Evolutionary conservation across 2,329 filamentous ascomycete genomes (phyloP), one percentile per base, ranked within the genome.

Genomic region (Gnomoniopsis smithogilvyi): DNA sequence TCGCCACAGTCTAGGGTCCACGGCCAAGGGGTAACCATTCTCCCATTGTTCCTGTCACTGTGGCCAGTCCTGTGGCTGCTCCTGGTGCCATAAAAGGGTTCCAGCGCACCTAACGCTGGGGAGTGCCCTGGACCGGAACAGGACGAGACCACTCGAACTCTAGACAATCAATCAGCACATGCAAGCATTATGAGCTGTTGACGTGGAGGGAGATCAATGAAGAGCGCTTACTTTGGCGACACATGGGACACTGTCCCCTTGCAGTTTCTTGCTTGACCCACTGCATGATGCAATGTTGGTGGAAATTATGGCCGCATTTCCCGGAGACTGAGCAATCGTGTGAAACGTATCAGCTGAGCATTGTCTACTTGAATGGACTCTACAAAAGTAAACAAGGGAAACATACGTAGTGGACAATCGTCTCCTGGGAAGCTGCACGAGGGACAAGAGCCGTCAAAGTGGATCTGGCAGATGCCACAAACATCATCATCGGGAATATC

Each of bases 341-440:
- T 11, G 51, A 24, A 12, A 14, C 15, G 58, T 19, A 61, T 57
- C 54, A 62, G 51, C 51, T 62, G 55, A 22, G 34, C 51, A 43
- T 22, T 11, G 51, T 26, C 49, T n/a, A n/a, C 24, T 26, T 17
- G 46, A 45, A 34, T 14, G 54, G 33, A 51, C 17, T 22, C 11
- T 61, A 7, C 11, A 12, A 21, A 54, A 49, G 17, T 19, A 53
- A 15, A 24, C 55, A 62, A 34, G n/a, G 21, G 2, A 22, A 47
- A 79, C 88, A 73, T 78, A 97, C 94, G 81, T 61, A 99, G 81
- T 60, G 90, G 90, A 76, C 95, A 99, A 71, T 97, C 93, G 69
- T 99, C 95, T 59, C 95, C 95, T 15, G 95, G 95, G 71, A 92
- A 98, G 81, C 96, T 96, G 86, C 95, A 99, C 57, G 92, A 96